Base-by-base conservation (phyloP, 192 early-diverging fungal genomes). In the Backusella westeae region DNA sequence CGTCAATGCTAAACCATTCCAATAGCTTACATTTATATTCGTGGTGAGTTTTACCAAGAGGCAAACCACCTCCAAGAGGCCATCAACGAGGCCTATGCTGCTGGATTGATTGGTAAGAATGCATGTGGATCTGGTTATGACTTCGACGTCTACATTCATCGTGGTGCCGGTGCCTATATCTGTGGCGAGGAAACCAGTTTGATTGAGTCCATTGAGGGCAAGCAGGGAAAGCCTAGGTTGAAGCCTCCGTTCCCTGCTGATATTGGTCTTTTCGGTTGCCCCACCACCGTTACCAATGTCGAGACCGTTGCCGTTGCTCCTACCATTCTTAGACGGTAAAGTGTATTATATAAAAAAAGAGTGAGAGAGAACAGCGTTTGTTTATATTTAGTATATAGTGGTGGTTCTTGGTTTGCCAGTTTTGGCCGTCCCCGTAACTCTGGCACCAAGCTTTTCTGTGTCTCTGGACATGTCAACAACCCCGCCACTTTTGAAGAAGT, bases 181-280 rank as follows among this genome's bases (percentile, higher is more conserved):
- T 99, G 97, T 81, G 97, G 97, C 72, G 97, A 99, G 84, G 97
- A 99, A 80, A 94, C 93, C 17, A 89, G 91, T 53, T 88, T 95
- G 72, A 95, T 95, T 72, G 94, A 95, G 84, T 94, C 93, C 26
- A 85, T 94, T 34, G 97, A 99, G 83, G 97, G 97, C 71, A 98
- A 98, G 87, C 94, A 95, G 77, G 97, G 97, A n/a, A 99, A 99
- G 89, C 97, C 97, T 19, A 90, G 97, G 75, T 80, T 99, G 78
- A 99, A 99, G 93, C 97, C 97, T 49, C 97, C 97, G 69, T 99
- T 99, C 91, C 97, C 97, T 36, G 97, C 97, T 76, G 96, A 99
- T 81, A 94, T 96, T 12, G 97, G 97, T 74, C 89, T 99, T 49
- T 99, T 99, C 76, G 97, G 97, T 35, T 99, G 97, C 87, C 97